Evolutionary conservation across 805 yeast genomes (phyloP), one percentile per base, ranked within the genome.

Genomic region (Komagataella kurtzmanii): DNA sequence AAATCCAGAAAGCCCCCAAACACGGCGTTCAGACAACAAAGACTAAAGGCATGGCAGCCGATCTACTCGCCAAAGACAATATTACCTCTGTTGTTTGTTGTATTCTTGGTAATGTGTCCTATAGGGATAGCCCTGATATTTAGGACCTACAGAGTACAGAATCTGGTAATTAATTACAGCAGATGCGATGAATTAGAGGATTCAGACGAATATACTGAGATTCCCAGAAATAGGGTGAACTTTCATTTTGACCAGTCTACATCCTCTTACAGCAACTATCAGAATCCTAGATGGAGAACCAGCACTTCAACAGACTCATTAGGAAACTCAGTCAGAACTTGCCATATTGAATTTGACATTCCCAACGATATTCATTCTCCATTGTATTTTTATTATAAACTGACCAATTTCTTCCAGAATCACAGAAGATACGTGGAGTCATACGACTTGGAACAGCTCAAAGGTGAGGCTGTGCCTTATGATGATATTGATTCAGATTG

Each of bases 401-500:
- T 93, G 60, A 89, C 97, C 43, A 88, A 88, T 64, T 93, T 91
- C 66, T 89, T 75, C 65, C 98, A 93, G 65, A 93, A 93, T 65
- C 99, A 93, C 69, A 79, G 99, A 54, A 87, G 93, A 55, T 93
- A 88, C 63, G 98, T 91, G 40, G 81, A 80, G 54, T 85, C 95
- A 7, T 86, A 76, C 65, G 95, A 89, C 64, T 77, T 84, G 65
- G 73, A 75, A 45, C 99, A 93, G 67, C 63, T 93, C 49, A 79
- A 80, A 54, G 99, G 99, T 2, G 65, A 77, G 24, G 87, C 91
- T 2, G 80, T 84, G 6, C 52, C 74, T 0, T 69, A 70, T 3
- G 73, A 67, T 24, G 75, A 71, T 47, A 64, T 93, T 18, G 73
- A 70, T 50, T 57, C 64, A 5, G 74, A 76, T 19, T 84, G 86